A percentile compares a stretch with the other conserved stretches of the same genome.
phyloP scores from a whole-genome alignment of 2,329 filamentous ascomycete genomes.

The Teratosphaeria gauchensis region DNA sequence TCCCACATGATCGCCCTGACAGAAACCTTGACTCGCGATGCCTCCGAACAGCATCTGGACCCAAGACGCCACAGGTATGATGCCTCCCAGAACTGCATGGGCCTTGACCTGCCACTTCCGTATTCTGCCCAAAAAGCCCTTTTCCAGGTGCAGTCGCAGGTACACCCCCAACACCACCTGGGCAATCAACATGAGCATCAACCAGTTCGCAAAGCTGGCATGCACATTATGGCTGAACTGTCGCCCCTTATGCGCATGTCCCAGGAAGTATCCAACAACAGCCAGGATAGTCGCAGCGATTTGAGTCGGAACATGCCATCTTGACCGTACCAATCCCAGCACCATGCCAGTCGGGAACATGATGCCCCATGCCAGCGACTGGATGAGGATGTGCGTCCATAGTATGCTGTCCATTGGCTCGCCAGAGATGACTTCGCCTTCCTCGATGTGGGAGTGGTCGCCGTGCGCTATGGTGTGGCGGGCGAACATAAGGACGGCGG shows the following conservation, averaged over 20 bases:
- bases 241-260: slow-evolving; percentile 80
- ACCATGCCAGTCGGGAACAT: slow-evolving; percentile 95
- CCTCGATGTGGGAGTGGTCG: slow-evolving; percentile 51
- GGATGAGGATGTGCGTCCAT: slow-evolving; percentile 89
- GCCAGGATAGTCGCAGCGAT: slow-evolving; percentile 64
- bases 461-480: slow-evolving; percentile 35
- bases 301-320: slow-evolving; percentile 91
- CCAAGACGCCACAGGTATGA: slow-evolving; percentile 80
- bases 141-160: slow-evolving; percentile 79
- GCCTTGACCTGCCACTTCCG: slow-evolving; percentile 58
- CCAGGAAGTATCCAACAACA: slow-evolving; percentile 78
- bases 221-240: slow-evolving; percentile 79
- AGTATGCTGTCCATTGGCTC: slow-evolving; percentile 76
- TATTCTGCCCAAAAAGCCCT: slow-evolving; percentile 70
- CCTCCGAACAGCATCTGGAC: slow-evolving; percentile 92
- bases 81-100: slow-evolving; percentile 77
- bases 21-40: slow-evolving; percentile 86
- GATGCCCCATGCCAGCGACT: slow-evolving; percentile 79
- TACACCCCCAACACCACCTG: slow-evolving; percentile 80
- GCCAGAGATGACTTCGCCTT: slow-evolving; percentile 58
- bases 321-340: slow-evolving; percentile 75
- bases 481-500: slow-evolving; percentile 4
- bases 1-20: slow-evolving; percentile 78
- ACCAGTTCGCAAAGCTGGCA: slow-evolving; percentile 63
- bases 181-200: slow-evolving; percentile 68